A percentile compares a stretch with the other conserved stretches of the same genome.
These are phyloP conservation scores for Kodamaea hsintzibuensis DNA, from an alignment of 805 yeast genomes.

Conservation along the genomic window DNA sequence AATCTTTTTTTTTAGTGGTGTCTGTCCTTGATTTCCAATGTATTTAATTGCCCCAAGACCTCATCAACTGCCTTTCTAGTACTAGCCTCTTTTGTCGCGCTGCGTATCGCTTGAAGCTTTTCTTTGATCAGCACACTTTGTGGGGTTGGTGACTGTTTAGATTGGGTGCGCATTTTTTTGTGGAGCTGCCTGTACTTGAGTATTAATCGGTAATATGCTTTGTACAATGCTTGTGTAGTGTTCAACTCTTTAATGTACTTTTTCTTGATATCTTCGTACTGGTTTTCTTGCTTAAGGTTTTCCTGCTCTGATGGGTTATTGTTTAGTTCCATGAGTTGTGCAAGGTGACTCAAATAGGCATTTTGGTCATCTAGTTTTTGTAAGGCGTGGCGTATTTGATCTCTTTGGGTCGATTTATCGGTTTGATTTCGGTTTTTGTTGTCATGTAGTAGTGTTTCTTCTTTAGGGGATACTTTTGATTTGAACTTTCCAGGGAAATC, in stretches of 20 bases:
- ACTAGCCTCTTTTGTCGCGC: neutral
- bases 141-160: neutral
- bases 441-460: neutral
- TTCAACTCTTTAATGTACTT: slow-evolving; percentile 31
- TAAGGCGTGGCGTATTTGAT: slow-evolving; percentile 1
- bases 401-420: neutral
- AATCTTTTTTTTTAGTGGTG: neutral
- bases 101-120: neutral
- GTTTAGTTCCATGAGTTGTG: slow-evolving; percentile 18
- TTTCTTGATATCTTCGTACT: slow-evolving; percentile 23
- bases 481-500: slow-evolving; percentile 23
- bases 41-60: neutral
- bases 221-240: slow-evolving; percentile 27
- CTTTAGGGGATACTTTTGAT: neutral
- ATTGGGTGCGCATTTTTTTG: neutral
- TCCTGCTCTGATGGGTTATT: slow-evolving; percentile 12
- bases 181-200: slow-evolving; percentile 24
- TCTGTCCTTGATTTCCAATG: neutral
- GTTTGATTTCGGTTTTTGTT: neutral
- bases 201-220: slow-evolving; percentile 31
- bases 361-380: slow-evolving; percentile 16
- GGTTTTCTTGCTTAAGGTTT: slow-evolving; percentile 7
- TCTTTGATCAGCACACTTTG: slow-evolving; percentile 1
- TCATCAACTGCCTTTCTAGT: slow-evolving; percentile 1
- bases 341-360: slow-evolving; percentile 23